phyloP scores from a whole-genome alignment of 2,329 filamentous ascomycete species.

The Pestalotiopsis sp. region DNA sequence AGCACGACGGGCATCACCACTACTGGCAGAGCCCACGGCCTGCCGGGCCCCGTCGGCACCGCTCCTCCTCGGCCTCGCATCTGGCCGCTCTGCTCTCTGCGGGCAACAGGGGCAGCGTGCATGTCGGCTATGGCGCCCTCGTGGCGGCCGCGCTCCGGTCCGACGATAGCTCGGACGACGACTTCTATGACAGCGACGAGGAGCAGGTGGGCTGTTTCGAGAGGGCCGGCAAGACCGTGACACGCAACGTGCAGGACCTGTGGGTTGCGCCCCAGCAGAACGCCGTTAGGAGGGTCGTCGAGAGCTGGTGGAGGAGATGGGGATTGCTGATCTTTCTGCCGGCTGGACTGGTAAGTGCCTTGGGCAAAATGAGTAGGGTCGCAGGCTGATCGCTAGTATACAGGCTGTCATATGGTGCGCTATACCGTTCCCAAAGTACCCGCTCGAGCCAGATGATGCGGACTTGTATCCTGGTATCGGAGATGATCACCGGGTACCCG shows the following conservation, averaged over 20 bases:
- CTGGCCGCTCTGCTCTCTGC: conserved; percentile 40
- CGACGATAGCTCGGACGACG: conserved; percentile 31
- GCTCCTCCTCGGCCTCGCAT: conserved; percentile 19
- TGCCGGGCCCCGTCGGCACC: conserved; percentile 13
- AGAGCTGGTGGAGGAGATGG: conserved; percentile 66
- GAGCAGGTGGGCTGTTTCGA: conserved; percentile 20
- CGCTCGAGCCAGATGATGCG: conserved; percentile 46
- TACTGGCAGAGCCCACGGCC: background rate
- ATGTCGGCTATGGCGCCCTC: conserved; percentile 57
- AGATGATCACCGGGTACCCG: conserved; percentile 47
- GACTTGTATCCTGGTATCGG: conserved; percentile 25
- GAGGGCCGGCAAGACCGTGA: conserved; percentile 34
- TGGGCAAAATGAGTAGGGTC: conserved; percentile 2
- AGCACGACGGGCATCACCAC: background rate
- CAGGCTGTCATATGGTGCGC: conserved; percentile 66
- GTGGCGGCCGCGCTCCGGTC: conserved; percentile 42
- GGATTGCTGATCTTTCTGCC: conserved; percentile 61
- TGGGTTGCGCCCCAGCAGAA: conserved; percentile 62
- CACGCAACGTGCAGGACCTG: conserved; percentile 45
- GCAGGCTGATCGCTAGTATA: background rate
- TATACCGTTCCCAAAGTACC: conserved; percentile 64
- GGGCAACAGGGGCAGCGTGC: conserved; percentile 49
- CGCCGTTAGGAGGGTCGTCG: conserved; percentile 58
- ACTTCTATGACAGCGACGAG: conserved; percentile 29
- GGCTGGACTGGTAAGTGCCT: conserved; percentile 53